A percentile compares a stretch with the other conserved stretches of the same genome.
phyloP scores from a whole-genome alignment of 495 filamentous ascomycete species.

The Penicillium simplicissimum region DNA sequence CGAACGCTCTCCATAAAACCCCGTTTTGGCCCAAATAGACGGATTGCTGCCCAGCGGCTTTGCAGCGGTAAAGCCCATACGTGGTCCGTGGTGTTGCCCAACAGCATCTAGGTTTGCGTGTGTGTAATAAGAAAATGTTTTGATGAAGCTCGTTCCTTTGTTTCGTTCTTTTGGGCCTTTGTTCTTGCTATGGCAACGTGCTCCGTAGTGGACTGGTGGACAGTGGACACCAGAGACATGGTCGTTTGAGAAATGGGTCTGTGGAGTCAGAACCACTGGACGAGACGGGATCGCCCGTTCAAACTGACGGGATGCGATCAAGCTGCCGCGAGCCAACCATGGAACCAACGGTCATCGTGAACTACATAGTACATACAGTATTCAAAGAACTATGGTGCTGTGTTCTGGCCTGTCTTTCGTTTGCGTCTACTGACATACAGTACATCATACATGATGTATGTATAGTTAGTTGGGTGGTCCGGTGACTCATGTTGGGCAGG shows the following conservation, averaged over 20 bases:
- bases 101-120: conserved; percentile 22
- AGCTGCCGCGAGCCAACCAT: conserved; percentile 27
- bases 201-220: conserved; percentile 10
- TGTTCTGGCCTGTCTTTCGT: not conserved
- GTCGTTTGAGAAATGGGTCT: conserved; percentile 13
- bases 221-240: conserved; percentile 3
- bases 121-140: conserved; percentile 15
- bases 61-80: conserved; percentile 42
- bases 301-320: conserved; percentile 16
- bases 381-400: not conserved
- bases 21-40: conserved; percentile 25
- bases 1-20: conserved; percentile 21
- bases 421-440: conserved; percentile 2
- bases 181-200: conserved; percentile 34
- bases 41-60: conserved; percentile 44
- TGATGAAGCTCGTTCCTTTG: conserved; percentile 14
- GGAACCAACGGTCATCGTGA: conserved; percentile 13
- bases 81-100: conserved; percentile 37
- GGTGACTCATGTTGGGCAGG: conserved; percentile 3
- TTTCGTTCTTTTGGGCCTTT: conserved; percentile 1
- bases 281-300: conserved; percentile 30
- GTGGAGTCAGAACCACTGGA: conserved; percentile 36
- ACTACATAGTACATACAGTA: not conserved
- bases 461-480: not conserved
- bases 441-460: conserved; percentile 11